phyloP scores from a whole-genome alignment of 140 eudicot species.

The Stevia rebaudiana region DNA sequence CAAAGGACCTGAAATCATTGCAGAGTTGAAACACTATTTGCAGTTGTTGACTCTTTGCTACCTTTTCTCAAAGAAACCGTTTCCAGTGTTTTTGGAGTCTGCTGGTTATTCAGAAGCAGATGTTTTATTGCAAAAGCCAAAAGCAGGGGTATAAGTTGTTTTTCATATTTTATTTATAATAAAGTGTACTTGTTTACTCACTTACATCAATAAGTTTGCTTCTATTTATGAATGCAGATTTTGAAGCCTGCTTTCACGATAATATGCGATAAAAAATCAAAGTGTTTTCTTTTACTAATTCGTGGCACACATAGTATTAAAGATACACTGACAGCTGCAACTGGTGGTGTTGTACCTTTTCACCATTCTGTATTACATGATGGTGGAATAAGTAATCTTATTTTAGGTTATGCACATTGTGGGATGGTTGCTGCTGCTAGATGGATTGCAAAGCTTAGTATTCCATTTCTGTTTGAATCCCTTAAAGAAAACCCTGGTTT shows the following conservation, averaged over 20 bases:
- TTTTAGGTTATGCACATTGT: conserved; percentile 97
- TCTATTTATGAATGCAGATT: conserved; percentile 46
- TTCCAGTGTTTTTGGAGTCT: conserved; percentile 87
- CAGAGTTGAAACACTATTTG: conserved; percentile 60
- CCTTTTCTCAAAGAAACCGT: conserved; percentile 92
- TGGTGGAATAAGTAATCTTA: conserved; percentile 87
- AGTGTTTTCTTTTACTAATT: conserved; percentile 76
- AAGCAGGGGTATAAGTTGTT: conserved; percentile 75
- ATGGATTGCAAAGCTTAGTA: conserved; percentile 97
- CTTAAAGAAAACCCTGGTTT: conserved; percentile 67
- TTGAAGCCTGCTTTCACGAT: conserved; percentile 96
- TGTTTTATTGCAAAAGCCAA: conserved; percentile 88
- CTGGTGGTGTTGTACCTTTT: conserved; percentile 98
- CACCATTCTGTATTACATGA: conserved; percentile 94
- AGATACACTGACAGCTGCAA: conserved; percentile 95
- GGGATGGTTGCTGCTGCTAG: conserved; percentile 99
- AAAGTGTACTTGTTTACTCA: neutral
- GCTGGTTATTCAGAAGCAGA: conserved; percentile 76
- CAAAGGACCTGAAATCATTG: conserved; percentile 67
- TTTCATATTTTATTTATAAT: neutral
- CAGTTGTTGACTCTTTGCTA: conserved; percentile 66
- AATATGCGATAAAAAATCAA: conserved; percentile 57
- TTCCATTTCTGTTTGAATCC: conserved; percentile 66
- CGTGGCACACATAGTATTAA: conserved; percentile 98
- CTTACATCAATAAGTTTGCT: conserved; percentile 7